Evolutionary conservation across 306 rosid species (phyloP).

Genomic region (Betula pendula): DNA sequence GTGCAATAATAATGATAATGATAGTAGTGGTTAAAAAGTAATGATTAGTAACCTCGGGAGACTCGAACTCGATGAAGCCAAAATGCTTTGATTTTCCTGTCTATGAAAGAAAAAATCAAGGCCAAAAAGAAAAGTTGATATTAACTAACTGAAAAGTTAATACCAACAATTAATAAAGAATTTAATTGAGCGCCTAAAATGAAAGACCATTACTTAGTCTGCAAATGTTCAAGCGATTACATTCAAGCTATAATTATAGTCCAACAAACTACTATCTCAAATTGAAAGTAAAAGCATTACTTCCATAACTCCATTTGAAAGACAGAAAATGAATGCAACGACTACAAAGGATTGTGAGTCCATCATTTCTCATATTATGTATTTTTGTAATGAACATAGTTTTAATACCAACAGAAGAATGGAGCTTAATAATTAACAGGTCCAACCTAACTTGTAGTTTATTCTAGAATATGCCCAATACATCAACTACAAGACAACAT

Average conservation of each 20-base stretch:
- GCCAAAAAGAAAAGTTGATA: slow-evolving; percentile 1
- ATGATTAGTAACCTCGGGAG: slow-evolving; percentile 61
- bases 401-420: no score
- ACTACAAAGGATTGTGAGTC: no score
- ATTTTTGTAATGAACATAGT: no score
- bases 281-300: no score
- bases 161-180: background rate
- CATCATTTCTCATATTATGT: no score
- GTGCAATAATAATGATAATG: background rate
- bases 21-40: background rate
- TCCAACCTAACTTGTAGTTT: no score
- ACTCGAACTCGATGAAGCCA: slow-evolving; percentile 81
- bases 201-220: background rate
- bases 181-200: background rate
- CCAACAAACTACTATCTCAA: no score
- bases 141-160: background rate
- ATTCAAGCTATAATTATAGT: background rate
- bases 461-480: no score
- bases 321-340: no score
- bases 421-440: no score
- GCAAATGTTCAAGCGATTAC: background rate
- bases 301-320: no score
- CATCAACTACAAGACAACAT: background rate
- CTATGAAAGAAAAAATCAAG: slow-evolving; percentile 33
- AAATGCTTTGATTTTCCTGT: slow-evolving; percentile 79